Conservation (phyloP, 768 basidiomycete species). For the Tricholomella constricta region DNA sequence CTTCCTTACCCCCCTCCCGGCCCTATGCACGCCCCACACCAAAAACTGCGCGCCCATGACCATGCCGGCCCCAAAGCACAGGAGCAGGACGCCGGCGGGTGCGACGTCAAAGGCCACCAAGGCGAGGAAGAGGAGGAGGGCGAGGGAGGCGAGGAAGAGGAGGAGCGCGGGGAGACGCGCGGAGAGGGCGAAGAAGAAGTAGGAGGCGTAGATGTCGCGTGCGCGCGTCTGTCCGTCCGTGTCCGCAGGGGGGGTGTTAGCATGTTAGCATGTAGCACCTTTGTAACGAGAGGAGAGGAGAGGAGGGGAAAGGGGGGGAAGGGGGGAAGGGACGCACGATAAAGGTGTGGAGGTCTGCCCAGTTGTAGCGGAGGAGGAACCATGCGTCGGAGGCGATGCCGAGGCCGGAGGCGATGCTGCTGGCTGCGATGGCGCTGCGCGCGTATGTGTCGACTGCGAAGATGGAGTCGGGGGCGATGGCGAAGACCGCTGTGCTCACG, state of each 20-base stretch:
- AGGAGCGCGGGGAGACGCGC: conserved; percentile 65
- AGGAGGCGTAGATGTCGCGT: conserved; percentile 56
- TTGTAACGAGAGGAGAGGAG: too few relatives aligned
- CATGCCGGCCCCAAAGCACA: conserved; percentile 59
- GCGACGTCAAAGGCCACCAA: conserved; percentile 64
- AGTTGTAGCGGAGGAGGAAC: conserved; percentile 66
- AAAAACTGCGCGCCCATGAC: conserved; percentile 68
- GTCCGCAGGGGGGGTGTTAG: not conserved
- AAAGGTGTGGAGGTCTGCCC: conserved; percentile 52
- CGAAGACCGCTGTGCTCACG: conserved; percentile 61
- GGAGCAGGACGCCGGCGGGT: conserved; percentile 61
- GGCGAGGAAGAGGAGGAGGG: conserved; percentile 61
- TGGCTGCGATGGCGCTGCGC: conserved; percentile 53
- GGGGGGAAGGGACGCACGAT: conserved; percentile 41
- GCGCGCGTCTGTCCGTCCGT: conserved; percentile 46
- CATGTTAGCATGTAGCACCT: not conserved
- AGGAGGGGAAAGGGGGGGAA: not conserved
- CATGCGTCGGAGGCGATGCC: conserved; percentile 66
- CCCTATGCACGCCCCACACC: conserved; percentile 38
- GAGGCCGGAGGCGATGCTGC: conserved; percentile 61
- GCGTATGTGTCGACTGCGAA: conserved; percentile 53
- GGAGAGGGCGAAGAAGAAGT: conserved; percentile 70
- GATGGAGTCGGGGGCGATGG: conserved; percentile 54
- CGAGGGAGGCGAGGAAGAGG: conserved; percentile 55
- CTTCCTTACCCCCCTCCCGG: conserved; percentile 15